phyloP scores from a whole-genome alignment of 495 filamentous ascomycete genomes.

The Neurospora terricola region DNA sequence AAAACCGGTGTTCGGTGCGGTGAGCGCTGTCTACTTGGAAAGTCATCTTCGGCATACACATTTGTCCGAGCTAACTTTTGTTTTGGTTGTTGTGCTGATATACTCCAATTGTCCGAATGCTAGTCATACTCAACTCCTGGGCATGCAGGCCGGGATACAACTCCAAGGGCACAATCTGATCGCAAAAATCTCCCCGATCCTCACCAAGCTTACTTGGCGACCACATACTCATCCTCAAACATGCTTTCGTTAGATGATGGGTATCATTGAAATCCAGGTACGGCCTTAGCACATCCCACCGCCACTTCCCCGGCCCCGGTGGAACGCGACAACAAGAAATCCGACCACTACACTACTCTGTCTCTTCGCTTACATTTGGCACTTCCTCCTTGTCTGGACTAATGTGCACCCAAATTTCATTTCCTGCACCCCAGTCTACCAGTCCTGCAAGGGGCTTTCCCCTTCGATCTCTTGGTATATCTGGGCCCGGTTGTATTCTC shows the following conservation, averaged over 20 bases:
- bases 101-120: not conserved
- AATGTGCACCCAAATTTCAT: conserved; percentile 43
- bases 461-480: conserved; percentile 13
- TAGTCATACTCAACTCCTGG: not conserved
- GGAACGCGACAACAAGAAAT: not conserved
- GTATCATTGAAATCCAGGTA: not conserved
- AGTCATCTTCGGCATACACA: not conserved
- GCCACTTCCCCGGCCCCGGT: not conserved
- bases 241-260: not conserved
- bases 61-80: not conserved
- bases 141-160: conserved; percentile 3
- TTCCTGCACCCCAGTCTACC: conserved; percentile 25
- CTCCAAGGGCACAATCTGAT: not conserved
- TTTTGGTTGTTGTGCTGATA: not conserved
- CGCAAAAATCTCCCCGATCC: not conserved
- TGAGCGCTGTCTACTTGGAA: not conserved
- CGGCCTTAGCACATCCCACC: not conserved
- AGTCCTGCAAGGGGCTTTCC: conserved; percentile 19
- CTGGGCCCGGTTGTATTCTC: conserved; percentile 8
- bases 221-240: not conserved
- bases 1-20: not conserved
- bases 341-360: not conserved
- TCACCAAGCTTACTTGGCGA: not conserved
- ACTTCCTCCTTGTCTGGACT: conserved; percentile 25
- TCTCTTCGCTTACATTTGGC: not conserved